Evolutionary conservation across 163 green algal species (phyloP), one percentile per base, ranked within the genome.

Genomic region (Scenedesmus sp.): DNA sequence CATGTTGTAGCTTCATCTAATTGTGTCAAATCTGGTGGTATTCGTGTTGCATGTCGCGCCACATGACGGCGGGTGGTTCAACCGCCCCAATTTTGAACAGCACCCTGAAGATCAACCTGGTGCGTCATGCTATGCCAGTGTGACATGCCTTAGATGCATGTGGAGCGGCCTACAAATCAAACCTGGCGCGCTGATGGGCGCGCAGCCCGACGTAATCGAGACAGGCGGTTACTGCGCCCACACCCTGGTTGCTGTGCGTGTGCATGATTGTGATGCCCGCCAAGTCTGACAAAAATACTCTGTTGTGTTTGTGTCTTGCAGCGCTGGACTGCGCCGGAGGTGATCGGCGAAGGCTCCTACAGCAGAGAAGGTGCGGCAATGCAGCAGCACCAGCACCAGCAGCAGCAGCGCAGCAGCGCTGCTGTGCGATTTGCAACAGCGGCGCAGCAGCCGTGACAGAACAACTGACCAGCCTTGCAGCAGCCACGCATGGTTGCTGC

Each of bases 251-350:
- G 34, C 34, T 46, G 34, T 46, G 34, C 34, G 34, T 46, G 34
- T 46, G 34, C 70, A 46, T 3, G 5, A 52, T 15, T n/a, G 20
- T 52, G 23, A 79, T 13, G 34, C 34, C 34, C 34, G 34, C 34
- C 34, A 46, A 46, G 34, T 46, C 23, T 79, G 23, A 79, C 70
- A 46, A 2, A 2, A 52, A 23, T 7, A 79, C 23, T 52, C 6
- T 77, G 4, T 8, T 79, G 20, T 52, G 23, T 79, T 46, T 46
- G 70, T 52, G 59, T 15, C 1, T 23, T 79, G 70, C 70, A 79
- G 70, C 88, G 90, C 56, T 95, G 93, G 93, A 82, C 85, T 26
- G 92, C 93, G 62, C 93, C 93, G 60, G 93, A 95, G 77, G 91
- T 94, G 7, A 87, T 94, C 55, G 56, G 66, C 2, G 84, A 87